Base-by-base conservation (phyloP, 768 basidiomycete species). In the Auriscalpium microsporum region DNA sequence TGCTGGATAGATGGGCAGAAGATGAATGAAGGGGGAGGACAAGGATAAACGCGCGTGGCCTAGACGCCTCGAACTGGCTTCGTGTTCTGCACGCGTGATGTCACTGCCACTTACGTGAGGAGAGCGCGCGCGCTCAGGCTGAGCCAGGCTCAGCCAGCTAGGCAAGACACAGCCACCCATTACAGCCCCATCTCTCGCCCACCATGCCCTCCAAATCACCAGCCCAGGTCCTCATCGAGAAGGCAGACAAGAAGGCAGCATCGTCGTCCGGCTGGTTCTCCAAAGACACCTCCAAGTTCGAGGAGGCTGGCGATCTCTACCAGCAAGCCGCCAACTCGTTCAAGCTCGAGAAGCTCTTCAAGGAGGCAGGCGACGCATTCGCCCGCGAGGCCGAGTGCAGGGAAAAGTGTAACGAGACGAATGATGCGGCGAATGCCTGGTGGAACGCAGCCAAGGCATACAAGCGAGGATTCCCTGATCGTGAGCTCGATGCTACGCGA, bases 371-470 rank as follows among this genome's bases (percentile, higher is more conserved):
- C 3, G 90, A 94, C 70, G 83, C 90, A 13, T 95, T 94, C 67
- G 82, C 92, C 44, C 81, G 87, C 61, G 96, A 98, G 67, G 96
- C 95, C 1, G 94, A 97, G 64, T 96, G 94, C 69, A 81, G 94
- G 63, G 86, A 94, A 71, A 83, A 85, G 57, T 86, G 83, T 64
- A 86, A 88, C 48, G 95, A 98, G 71, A 71, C 68, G 48, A 93
- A 93, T 61, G 96, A 98, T 62, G 94, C 95, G n/a, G 89, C 94
- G 19, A 95, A 94, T 67, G 94, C 94, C 9, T 98, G 88, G 87
- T 97, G 95, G 90, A 96, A 95, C 67, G 94, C 96, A 11, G 86
- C 91, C 36, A 98, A 98, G 73, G 84, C 88, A 10, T 99, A 90
- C 77, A 99, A 97, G 76, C 80, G 88, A 71, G 87, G 84, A 23